phyloP scores from a whole-genome alignment of 1,284 basidiomycete species.

The Chalciporus sp. region DNA sequence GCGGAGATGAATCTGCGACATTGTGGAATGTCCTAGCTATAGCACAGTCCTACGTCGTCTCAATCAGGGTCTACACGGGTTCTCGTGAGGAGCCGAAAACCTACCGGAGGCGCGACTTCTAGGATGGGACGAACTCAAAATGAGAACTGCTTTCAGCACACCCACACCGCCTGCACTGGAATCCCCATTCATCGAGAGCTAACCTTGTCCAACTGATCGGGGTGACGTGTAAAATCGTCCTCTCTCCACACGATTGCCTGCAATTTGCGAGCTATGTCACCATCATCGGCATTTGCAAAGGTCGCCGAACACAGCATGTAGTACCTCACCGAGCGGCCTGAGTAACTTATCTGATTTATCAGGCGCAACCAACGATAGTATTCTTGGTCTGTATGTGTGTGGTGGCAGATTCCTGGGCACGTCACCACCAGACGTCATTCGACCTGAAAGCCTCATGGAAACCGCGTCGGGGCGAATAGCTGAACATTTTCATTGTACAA shows the following conservation, averaged over 20 bases:
- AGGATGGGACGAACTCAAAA: constrained; percentile 5
- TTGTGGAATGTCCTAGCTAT: constrained; percentile 1
- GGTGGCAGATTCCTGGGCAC: not conserved
- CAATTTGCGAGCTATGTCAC: constrained; percentile 11
- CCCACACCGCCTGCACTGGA: constrained; percentile 14
- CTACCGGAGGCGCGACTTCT: constrained; percentile 20
- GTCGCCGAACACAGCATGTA: constrained; percentile 23
- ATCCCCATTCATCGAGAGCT: constrained; percentile 30
- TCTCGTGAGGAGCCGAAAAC: constrained; percentile 4
- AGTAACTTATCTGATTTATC: not conserved
- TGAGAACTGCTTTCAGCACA: constrained; percentile 14
- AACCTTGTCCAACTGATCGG: constrained; percentile 36
- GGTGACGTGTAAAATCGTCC: constrained; percentile 14
- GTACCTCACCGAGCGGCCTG: constrained; percentile 4
- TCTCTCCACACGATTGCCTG: constrained; percentile 3
- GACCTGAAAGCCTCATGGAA: not conserved
- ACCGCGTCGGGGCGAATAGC: not conserved
- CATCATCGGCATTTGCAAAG: constrained; percentile 20
- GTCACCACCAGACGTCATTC: not conserved
- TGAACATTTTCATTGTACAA: not conserved
- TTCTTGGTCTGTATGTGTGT: not conserved
- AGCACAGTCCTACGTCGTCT: constrained; percentile 18
- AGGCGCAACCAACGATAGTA: not conserved
- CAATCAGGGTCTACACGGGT: constrained; percentile 15
- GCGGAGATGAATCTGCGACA: constrained; percentile 31